A percentile compares a stretch with the other conserved stretches of the same genome.
Conservation (phyloP, 768 basidiomycete species). For the Cystofilobasidium macerans region DNA sequence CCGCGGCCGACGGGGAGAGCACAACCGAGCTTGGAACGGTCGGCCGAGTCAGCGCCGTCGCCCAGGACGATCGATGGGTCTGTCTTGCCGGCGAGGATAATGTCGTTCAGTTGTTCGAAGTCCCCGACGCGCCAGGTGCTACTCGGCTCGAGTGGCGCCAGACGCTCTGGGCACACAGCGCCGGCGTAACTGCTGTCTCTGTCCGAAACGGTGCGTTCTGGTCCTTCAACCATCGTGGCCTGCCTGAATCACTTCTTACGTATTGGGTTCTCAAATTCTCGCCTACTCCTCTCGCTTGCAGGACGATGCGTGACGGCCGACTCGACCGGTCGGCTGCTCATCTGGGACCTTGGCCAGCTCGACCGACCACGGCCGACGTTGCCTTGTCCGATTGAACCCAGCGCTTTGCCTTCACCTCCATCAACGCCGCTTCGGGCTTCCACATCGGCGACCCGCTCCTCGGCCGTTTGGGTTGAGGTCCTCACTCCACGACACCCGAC, state of each 20-base stretch:
- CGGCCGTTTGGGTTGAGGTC: constrained; percentile 10
- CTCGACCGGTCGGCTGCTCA: constrained; percentile 12
- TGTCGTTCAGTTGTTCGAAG: constrained; percentile 7
- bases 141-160: not conserved
- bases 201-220: constrained; percentile 6
- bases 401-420: not conserved
- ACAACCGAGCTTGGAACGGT: constrained; percentile 1
- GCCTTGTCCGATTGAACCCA: not conserved
- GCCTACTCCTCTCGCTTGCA: not conserved
- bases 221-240: too few species aligned
- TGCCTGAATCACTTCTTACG: not conserved
- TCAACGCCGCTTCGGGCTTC: not conserved
- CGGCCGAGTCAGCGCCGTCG: not conserved
- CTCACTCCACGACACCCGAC: not conserved
- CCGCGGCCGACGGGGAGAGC: not conserved
- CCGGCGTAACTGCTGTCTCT: constrained; percentile 7
- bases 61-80: constrained; percentile 12
- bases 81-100: constrained; percentile 15
- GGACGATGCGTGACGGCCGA: constrained; percentile 18
- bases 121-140: not conserved
- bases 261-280: not conserved
- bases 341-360: constrained; percentile 3
- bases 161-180: constrained; percentile 16
- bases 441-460: not conserved
- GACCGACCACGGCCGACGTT: not conserved